These are phyloP conservation scores for Seiridium unicorne DNA, from an alignment of 2,329 filamentous ascomycete genomes.

Conservation along the genomic window DNA sequence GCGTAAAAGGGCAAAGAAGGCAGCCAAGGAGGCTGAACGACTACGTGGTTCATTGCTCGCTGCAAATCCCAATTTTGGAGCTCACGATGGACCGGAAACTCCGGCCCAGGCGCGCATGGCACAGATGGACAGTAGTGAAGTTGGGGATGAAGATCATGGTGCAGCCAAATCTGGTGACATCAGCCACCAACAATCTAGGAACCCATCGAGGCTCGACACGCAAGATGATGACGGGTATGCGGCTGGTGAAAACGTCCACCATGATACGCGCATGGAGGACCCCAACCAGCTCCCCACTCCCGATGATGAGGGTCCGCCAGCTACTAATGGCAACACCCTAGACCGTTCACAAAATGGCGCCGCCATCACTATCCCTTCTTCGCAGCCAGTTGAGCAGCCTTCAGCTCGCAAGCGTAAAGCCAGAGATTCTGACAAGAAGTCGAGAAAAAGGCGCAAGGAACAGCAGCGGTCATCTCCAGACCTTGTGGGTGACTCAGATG, in stretches of 20 bases:
- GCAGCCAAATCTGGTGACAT: neutral
- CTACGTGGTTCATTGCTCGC: neutral
- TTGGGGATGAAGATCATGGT: constrained; percentile 8
- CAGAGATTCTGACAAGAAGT: constrained; percentile 4
- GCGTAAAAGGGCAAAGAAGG: constrained; percentile 43
- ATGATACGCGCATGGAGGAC: neutral
- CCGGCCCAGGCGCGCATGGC: neutral
- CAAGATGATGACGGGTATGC: neutral
- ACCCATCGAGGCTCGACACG: neutral
- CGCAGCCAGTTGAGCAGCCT: neutral
- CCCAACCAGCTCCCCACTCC: constrained; percentile 1
- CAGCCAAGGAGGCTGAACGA: constrained; percentile 20
- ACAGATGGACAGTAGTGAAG: constrained; percentile 3
- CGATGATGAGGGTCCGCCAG: neutral
- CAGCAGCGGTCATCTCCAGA: neutral
- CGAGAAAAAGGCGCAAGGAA: constrained; percentile 16
- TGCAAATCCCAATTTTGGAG: constrained; percentile 7
- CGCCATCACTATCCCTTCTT: neutral
- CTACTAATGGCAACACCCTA: neutral
- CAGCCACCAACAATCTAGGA: neutral
- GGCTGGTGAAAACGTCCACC: neutral
- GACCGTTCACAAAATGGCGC: neutral
- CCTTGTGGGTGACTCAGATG: neutral
- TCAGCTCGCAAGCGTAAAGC: constrained; percentile 17
- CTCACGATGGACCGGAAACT: neutral